These are phyloP conservation scores for Mortierella sp. DNA, from an alignment of 371 early-diverging fungal species.

Conservation along the genomic window DNA sequence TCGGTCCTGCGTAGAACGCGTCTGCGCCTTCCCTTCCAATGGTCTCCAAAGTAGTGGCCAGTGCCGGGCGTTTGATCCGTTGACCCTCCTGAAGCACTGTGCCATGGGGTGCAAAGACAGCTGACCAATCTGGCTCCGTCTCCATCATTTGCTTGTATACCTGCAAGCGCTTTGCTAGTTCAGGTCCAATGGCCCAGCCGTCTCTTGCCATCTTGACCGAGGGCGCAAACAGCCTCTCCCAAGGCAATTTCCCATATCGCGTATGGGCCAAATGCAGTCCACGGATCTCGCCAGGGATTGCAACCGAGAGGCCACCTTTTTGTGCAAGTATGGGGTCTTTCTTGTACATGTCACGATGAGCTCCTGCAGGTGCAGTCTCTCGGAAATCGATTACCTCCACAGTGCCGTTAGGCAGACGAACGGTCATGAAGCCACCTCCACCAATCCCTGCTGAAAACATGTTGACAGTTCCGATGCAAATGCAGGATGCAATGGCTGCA, in stretches of 20 bases:
- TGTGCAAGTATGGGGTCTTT: constrained; percentile 71
- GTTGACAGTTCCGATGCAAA: constrained; percentile 96
- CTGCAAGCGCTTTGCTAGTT: constrained; percentile 64
- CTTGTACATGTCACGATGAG: constrained; percentile 78
- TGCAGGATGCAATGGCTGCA: constrained; percentile 91
- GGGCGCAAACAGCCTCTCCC: constrained; percentile 89
- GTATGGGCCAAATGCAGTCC: constrained; percentile 88
- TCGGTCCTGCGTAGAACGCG: constrained; percentile 88
- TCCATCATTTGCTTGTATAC: constrained; percentile 51
- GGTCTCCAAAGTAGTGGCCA: constrained; percentile 83
- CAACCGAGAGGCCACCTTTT: constrained; percentile 86
- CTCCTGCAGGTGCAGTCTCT: constrained; percentile 89
- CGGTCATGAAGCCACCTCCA: constrained; percentile 97
- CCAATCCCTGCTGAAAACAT: constrained; percentile 96
- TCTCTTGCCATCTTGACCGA: constrained; percentile 81
- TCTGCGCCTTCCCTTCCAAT: constrained; percentile 83
- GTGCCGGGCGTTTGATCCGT: constrained; percentile 72
- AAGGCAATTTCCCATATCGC: constrained; percentile 82
- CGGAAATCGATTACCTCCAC: constrained; percentile 80
- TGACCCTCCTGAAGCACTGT: constrained; percentile 74
- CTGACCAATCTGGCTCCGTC: constrained; percentile 55
- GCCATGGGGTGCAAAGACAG: constrained; percentile 78
- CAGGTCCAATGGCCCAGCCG: constrained; percentile 76
- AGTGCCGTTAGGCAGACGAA: constrained; percentile 73
- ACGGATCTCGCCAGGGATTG: constrained; percentile 93